These are phyloP conservation scores for Stenogyne calaminthoides DNA, from an alignment of 305 asterid genomes.

Conservation along the genomic window DNA sequence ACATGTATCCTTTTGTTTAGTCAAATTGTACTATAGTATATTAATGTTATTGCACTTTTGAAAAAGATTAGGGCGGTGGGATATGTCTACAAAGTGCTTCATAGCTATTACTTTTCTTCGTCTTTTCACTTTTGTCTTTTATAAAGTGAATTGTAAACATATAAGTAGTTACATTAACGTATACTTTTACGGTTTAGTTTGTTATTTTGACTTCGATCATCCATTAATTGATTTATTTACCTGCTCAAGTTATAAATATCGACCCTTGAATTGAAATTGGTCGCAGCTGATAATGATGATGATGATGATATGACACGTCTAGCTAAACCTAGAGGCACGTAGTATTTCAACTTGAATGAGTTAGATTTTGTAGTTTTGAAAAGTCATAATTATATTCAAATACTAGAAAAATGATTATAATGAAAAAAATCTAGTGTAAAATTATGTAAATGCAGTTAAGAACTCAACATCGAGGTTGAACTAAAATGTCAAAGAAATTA, in stretches of 20 bases:
- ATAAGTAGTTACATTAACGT: no score
- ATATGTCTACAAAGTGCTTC: conserved; percentile 20
- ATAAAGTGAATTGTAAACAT: background rate
- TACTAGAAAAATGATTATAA: background rate
- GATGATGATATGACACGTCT: no score
- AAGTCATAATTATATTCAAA: background rate
- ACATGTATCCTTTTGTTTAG: background rate
- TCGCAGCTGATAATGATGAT: background rate
- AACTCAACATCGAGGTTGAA: no score
- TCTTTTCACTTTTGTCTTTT: background rate
- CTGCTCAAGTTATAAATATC: background rate
- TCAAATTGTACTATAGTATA: conserved; percentile 4
- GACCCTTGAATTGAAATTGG: background rate
- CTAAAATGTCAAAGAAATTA: no score
- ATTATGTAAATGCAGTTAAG: background rate
- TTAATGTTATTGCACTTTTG: background rate
- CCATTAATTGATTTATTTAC: no score
- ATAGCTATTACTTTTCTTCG: background rate
- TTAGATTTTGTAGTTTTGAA: no score
- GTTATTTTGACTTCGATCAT: no score
- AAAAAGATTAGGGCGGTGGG: conserved; percentile 30
- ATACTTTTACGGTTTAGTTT: no score
- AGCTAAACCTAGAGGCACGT: no score
- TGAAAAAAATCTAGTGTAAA: background rate
- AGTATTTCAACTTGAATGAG: background rate